phyloP scores from a whole-genome alignment of 2,329 filamentous ascomycete genomes.

The Trichoderma oligosporum region DNA sequence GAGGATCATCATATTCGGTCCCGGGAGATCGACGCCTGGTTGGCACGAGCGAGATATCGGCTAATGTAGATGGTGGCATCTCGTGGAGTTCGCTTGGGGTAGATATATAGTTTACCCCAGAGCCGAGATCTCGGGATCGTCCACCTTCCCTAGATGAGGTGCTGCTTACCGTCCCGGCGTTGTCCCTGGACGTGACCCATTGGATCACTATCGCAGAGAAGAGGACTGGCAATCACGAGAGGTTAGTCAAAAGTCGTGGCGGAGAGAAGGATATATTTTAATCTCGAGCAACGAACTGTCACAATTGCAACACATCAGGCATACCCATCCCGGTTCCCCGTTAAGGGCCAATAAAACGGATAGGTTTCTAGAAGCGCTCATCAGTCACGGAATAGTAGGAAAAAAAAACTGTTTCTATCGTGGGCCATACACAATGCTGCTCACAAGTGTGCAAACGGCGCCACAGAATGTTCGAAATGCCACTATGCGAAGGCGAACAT shows the following conservation, averaged over 20 bases:
- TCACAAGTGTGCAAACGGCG: conserved; percentile 52
- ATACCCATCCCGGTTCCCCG: conserved; percentile 63
- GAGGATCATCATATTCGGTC: conserved; percentile 22
- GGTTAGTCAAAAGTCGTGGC: not conserved
- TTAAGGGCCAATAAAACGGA: conserved; percentile 55
- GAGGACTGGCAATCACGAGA: conserved; percentile 41
- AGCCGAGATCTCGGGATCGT: conserved; percentile 20
- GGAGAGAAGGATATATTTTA: not conserved
- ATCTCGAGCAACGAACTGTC: conserved; percentile 47
- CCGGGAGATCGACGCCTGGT: conserved; percentile 22
- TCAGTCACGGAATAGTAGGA: not conserved
- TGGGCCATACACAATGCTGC: conserved; percentile 51
- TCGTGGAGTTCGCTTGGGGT: conserved; percentile 19
- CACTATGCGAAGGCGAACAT: conserved; percentile 45
- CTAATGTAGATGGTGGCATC: conserved; percentile 24
- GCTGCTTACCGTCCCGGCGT: conserved; percentile 33
- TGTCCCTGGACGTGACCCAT: conserved; percentile 53
- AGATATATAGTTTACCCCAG: conserved; percentile 6
- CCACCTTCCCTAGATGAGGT: conserved; percentile 17
- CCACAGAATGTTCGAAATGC: conserved; percentile 59
- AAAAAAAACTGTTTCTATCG: no score
- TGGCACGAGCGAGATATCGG: conserved; percentile 29
- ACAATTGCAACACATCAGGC: conserved; percentile 61
- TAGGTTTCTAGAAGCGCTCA: conserved; percentile 47
- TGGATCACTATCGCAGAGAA: conserved; percentile 60